Conservation (phyloP, 2,329 filamentous ascomycete genomes). For the Colletotrichum graminicola region DNA sequence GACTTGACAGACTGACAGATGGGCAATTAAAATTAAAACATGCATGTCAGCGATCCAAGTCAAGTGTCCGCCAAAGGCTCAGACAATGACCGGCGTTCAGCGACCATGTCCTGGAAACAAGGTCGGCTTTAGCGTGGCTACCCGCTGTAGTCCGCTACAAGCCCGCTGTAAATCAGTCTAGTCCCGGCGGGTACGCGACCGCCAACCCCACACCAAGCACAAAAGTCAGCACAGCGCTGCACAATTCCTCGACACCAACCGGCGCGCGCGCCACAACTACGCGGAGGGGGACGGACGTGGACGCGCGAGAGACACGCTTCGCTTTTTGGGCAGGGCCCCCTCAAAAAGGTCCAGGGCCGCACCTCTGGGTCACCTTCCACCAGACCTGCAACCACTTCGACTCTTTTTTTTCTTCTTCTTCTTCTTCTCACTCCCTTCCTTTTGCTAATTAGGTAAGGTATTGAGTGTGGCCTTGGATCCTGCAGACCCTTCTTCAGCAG, state of each 20-base stretch:
- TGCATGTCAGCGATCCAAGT: slow-evolving; percentile 10
- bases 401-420: slow-evolving; percentile 15
- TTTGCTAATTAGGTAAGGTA: background rate
- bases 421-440: slow-evolving; percentile 7
- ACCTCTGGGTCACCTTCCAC: slow-evolving; percentile 45
- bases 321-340: slow-evolving; percentile 34
- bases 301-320: slow-evolving; percentile 29
- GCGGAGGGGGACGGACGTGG: slow-evolving; percentile 24
- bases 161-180: slow-evolving; percentile 1
- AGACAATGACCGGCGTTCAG: slow-evolving; percentile 25
- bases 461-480: slow-evolving; percentile 6
- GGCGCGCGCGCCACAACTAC: slow-evolving; percentile 21
- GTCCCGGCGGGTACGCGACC: slow-evolving; percentile 5
- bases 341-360: slow-evolving; percentile 49
- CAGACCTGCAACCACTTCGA: slow-evolving; percentile 45
- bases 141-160: background rate
- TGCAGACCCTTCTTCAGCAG: slow-evolving; percentile 17
- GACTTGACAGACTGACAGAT: background rate
- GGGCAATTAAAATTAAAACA: slow-evolving; percentile 16
- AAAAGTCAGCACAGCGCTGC: slow-evolving; percentile 4
- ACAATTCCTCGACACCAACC: slow-evolving; percentile 13
- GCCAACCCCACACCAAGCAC: background rate
- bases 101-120: slow-evolving; percentile 23
- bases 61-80: slow-evolving; percentile 13
- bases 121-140: slow-evolving; percentile 16